Conservation (phyloP, 2,329 filamentous ascomycete species). For the Immersiporthe knoxdaviesiana region DNA sequence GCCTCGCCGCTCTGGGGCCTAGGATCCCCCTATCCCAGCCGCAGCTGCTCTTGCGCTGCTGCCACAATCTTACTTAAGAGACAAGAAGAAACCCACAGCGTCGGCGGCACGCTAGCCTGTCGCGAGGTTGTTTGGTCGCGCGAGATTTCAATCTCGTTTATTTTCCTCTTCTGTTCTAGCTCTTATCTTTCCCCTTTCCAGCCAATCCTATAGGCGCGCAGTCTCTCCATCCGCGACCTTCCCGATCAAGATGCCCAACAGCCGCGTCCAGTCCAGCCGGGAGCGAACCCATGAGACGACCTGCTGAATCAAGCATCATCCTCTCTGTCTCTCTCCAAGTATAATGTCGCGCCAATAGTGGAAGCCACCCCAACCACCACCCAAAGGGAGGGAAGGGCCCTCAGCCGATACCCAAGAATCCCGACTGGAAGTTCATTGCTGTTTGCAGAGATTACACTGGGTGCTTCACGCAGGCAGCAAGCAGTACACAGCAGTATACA, state of each 20-base stretch:
- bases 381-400: not conserved
- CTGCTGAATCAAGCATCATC: conserved; percentile 16
- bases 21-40: too few relatives aligned
- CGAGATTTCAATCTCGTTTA: conserved; percentile 18
- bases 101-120: not conserved
- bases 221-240: conserved; percentile 21
- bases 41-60: too few relatives aligned
- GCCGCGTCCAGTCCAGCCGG: conserved; percentile 11
- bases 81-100: too few relatives aligned
- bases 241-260: conserved; percentile 22
- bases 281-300: conserved; percentile 13
- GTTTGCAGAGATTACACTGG: too few relatives aligned
- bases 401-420: not conserved
- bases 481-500: too few relatives aligned
- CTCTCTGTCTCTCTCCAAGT: too few relatives aligned
- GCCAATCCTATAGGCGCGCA: conserved; percentile 17
- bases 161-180: conserved; percentile 22
- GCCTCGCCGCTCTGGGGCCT: too few relatives aligned
- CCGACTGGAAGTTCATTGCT: not conserved
- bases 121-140: not conserved
- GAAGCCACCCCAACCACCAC: not conserved
- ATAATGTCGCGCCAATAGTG: not conserved
- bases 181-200: conserved; percentile 23
- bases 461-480: too few relatives aligned
- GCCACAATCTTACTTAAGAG: too few relatives aligned